phyloP scores from a whole-genome alignment of 176 grass and related monocot species.

The Secale cereale region DNA sequence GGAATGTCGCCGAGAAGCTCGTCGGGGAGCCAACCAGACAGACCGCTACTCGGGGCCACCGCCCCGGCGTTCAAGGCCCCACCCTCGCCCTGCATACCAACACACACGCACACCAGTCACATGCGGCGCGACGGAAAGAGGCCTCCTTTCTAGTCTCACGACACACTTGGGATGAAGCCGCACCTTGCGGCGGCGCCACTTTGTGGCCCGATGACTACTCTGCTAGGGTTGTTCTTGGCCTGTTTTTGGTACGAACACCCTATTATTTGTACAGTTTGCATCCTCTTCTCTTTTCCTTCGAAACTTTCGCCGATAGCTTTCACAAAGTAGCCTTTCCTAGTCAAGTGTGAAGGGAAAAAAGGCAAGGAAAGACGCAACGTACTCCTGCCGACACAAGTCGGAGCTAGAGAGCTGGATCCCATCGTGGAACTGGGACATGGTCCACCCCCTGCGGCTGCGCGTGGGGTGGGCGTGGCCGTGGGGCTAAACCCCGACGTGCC shows the following conservation, averaged over 20 bases:
- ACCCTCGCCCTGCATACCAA: too few relatives aligned
- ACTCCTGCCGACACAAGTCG: not conserved
- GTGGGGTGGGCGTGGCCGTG: not conserved
- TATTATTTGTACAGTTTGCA: not conserved
- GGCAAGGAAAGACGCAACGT: not conserved
- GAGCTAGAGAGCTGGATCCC: not conserved
- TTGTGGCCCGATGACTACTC: too few relatives aligned
- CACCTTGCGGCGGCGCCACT: too few relatives aligned
- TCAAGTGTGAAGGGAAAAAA: not conserved
- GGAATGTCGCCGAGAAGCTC: too few relatives aligned
- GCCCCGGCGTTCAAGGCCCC: too few relatives aligned
- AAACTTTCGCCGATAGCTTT: not conserved
- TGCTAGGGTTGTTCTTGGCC: not conserved
- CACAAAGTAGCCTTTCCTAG: not conserved
- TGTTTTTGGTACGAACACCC: not conserved
- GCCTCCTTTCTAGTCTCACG: too few relatives aligned
- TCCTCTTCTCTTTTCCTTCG: not conserved
- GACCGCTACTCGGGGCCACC: too few relatives aligned
- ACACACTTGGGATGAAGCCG: too few relatives aligned
- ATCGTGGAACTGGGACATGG: not conserved
- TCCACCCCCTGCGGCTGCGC: not conserved
- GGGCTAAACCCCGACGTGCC: not conserved
- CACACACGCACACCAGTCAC: too few relatives aligned
- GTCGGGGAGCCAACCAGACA: too few relatives aligned
- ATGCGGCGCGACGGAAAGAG: too few relatives aligned